Conservation (phyloP, 2,329 filamentous ascomycete genomes). For the Phialophora expanda region DNA sequence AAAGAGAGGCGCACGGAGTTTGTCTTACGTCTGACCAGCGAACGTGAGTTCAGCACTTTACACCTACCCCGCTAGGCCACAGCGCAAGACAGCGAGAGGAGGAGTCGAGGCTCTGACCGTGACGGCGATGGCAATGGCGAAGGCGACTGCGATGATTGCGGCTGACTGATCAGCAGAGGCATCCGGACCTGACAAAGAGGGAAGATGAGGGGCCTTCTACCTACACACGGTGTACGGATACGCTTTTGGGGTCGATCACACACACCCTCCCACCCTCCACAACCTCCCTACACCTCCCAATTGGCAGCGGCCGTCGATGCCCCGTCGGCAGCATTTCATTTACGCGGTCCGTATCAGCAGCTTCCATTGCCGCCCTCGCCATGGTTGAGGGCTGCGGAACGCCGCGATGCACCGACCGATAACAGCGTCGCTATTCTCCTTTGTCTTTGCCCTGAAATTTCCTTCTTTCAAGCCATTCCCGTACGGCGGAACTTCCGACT, state of each 20-base stretch:
- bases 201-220: constrained; percentile 1
- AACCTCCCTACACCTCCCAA: not conserved
- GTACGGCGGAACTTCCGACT: not conserved
- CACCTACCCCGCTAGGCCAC: constrained; percentile 7
- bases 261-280: not conserved
- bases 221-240: not conserved
- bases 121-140: not conserved
- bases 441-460: constrained; percentile 5
- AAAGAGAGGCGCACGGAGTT: not conserved
- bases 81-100: not conserved
- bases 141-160: constrained; percentile 13
- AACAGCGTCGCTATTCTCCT: constrained; percentile 1
- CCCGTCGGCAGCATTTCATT: constrained; percentile 1
- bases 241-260: not conserved
- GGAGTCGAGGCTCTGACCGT: not conserved
- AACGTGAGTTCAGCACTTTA: not conserved
- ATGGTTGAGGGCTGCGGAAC: not conserved
- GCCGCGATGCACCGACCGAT: constrained; percentile 5
- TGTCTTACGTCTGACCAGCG: not conserved
- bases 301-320: constrained; percentile 5
- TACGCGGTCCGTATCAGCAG: not conserved
- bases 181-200: not conserved
- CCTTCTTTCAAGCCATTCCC: not conserved
- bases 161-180: constrained; percentile 11
- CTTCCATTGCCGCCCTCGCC: not conserved